Evolutionary conservation across 805 yeast genomes (phyloP).

Genomic region (Candida ficus): DNA sequence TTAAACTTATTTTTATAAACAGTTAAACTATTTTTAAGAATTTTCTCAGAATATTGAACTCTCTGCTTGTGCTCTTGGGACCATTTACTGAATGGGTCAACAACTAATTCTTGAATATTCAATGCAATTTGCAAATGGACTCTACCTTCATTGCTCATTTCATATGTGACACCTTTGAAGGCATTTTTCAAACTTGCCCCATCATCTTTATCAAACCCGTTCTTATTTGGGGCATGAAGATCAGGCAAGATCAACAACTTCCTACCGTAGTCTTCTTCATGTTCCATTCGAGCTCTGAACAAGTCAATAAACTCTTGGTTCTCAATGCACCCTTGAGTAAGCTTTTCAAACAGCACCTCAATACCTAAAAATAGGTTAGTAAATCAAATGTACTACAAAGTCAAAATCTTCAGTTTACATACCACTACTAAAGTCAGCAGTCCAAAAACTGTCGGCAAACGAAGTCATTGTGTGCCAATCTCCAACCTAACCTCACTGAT

Average conservation of each 20-base stretch:
- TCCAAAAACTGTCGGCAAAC: slow-evolving; percentile 76
- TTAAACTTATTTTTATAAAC: slow-evolving; percentile 43
- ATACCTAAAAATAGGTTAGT: slow-evolving; percentile 31
- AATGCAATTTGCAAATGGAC: slow-evolving; percentile 58
- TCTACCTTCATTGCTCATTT: slow-evolving; percentile 53
- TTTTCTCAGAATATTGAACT: slow-evolving; percentile 54
- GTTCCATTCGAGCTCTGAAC: slow-evolving; percentile 66
- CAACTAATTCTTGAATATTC: slow-evolving; percentile 53
- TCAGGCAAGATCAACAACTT: slow-evolving; percentile 39
- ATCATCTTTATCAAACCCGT: slow-evolving; percentile 49
- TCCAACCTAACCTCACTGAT: too few species aligned
- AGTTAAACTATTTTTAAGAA: slow-evolving; percentile 45
- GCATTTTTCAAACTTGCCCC: slow-evolving; percentile 64
- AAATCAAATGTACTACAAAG: too few species aligned
- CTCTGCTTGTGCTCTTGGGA: slow-evolving; percentile 65
- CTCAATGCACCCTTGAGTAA: slow-evolving; percentile 62
- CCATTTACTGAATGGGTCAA: slow-evolving; percentile 73
- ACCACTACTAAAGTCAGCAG: slow-evolving; percentile 56
- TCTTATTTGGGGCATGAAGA: slow-evolving; percentile 32
- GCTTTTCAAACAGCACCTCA: slow-evolving; percentile 43
- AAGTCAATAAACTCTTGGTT: slow-evolving; percentile 63
- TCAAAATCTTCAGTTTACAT: too few species aligned
- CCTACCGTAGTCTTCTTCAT: slow-evolving; percentile 61
- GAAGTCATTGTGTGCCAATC: slow-evolving; percentile 43
- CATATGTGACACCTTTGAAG: slow-evolving; percentile 48